Evolutionary conservation across 1,139 yeast species (phyloP).

Genomic region (Torulaspora pretoriensis): DNA sequence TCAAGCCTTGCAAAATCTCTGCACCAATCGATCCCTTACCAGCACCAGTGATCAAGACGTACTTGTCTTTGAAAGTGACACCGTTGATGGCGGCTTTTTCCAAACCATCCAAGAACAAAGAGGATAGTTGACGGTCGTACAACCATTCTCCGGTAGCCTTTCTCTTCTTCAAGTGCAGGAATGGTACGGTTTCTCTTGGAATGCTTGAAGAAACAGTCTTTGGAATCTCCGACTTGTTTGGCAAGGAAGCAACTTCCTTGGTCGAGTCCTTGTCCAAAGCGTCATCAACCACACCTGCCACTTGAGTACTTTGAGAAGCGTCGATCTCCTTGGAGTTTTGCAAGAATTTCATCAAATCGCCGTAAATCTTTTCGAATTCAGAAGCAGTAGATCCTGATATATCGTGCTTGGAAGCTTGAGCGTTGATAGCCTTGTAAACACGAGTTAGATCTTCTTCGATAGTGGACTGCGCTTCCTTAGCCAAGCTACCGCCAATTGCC

Average conservation of each 20-base stretch:
- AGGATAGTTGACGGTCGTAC: conserved; percentile 74
- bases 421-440: conserved; percentile 75
- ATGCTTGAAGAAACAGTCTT: conserved; percentile 71
- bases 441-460: conserved; percentile 77
- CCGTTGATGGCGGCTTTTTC: conserved; percentile 93
- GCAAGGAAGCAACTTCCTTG: conserved; percentile 80
- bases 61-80: conserved; percentile 81
- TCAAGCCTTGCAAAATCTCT: conserved; percentile 87
- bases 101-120: conserved; percentile 79
- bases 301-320: conserved; percentile 40
- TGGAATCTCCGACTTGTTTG: conserved; percentile 62
- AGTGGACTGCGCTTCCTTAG: conserved; percentile 63
- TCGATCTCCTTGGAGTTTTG: conserved; percentile 63
- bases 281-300: conserved; percentile 43
- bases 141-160: conserved; percentile 71
- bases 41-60: conserved; percentile 93
- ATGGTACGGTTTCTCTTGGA: conserved; percentile 86
- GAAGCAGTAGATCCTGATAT: conserved; percentile 58
- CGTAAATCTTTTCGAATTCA: conserved; percentile 77
- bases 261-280: conserved; percentile 56
- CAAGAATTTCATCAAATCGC: conserved; percentile 70
- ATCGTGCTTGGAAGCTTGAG: conserved; percentile 47
- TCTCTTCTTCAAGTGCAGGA: conserved; percentile 85
- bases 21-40: conserved; percentile 99
- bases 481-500: conserved; percentile 91